These are phyloP conservation scores for Amphibolis antarctica DNA, from an alignment of 106 monocot genomes.

Conservation along the genomic window DNA sequence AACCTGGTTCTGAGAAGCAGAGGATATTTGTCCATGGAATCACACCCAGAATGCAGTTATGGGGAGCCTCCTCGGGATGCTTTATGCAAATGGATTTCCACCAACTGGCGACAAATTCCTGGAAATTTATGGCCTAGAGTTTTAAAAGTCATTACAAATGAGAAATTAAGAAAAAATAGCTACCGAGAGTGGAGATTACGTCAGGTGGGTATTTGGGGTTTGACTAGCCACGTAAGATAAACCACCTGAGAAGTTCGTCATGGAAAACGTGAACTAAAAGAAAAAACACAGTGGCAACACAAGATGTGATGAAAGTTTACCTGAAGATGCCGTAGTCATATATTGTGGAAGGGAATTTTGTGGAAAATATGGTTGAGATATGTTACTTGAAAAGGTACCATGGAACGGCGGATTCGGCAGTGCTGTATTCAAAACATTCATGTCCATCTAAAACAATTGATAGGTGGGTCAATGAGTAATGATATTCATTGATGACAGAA, in stretches of 20 bases:
- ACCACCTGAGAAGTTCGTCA: not conserved
- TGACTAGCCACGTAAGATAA: constrained; percentile 5
- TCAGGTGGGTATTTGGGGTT: not conserved
- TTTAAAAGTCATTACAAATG: not conserved
- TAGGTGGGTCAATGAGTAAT: not conserved
- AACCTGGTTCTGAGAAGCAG: constrained; percentile 1
- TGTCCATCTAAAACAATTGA: constrained; percentile 1
- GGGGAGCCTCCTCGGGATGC: not conserved
- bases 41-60: not conserved
- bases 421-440: constrained; percentile 2
- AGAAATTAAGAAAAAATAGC: not conserved
- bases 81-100: constrained; percentile 9
- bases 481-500: too few relatives aligned
- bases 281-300: not conserved
- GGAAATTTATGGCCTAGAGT: not conserved
- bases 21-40: not conserved
- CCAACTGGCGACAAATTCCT: not conserved
- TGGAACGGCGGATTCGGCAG: constrained; percentile 6
- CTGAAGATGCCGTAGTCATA: constrained; percentile 1
- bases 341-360: not conserved
- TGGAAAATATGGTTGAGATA: not conserved
- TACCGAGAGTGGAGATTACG: not conserved
- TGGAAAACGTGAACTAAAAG: not conserved
- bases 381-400: not conserved
- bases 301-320: not conserved